Base-by-base conservation (phyloP, 768 basidiomycete genomes). In the Erythrobasidium yunnanense region DNA sequence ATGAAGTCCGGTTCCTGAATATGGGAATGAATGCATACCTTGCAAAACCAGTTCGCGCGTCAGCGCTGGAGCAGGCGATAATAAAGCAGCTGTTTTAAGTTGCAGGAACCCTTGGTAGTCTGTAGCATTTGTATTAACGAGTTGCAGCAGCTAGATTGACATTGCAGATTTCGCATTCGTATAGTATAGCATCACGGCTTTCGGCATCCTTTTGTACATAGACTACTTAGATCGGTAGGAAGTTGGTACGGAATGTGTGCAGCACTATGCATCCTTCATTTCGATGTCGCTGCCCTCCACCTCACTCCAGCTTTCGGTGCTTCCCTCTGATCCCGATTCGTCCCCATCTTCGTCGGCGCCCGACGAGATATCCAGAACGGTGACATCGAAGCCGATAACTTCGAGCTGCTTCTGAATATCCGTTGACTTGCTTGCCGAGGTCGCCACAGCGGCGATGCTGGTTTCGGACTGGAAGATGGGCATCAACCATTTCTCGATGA, bases 381-480 rank as follows among this genome's bases (percentile, higher is more conserved):
- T 45, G 4, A 63, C 86, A 7, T 83, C 80, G 71, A 87, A 99
- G 1, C 93, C 92, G n/a, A 79, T 77, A 20, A 76, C 77, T 30
- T 76, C 78, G 65, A 96, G 78, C 3, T 83, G 83, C 51, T 82
- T 79, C 23, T 80, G 80, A 57, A 92, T 84, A 68, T 85, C 82
- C 22, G 85, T 83, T 0, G 82, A 81, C 74, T 92, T 91, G 7
- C 84, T 83, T 22, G 90, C 86, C 4, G 89, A 83, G 20, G 88
- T 88, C 23, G 90, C 86, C 18, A 88, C 84, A 15, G 88, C 84
- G 0, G 85, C 87, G 30, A 88, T 81, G 8, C 89, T 90, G 0
- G 84, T 81, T 2, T 81, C 78, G 0, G 90, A 75, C 68, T 85
- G 80, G 77, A 99, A 97, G 51, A 97, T 78, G 0, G 92, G 89